Base-by-base conservation (phyloP, 768 basidiomycete genomes). In the Suillus variegatus region DNA sequence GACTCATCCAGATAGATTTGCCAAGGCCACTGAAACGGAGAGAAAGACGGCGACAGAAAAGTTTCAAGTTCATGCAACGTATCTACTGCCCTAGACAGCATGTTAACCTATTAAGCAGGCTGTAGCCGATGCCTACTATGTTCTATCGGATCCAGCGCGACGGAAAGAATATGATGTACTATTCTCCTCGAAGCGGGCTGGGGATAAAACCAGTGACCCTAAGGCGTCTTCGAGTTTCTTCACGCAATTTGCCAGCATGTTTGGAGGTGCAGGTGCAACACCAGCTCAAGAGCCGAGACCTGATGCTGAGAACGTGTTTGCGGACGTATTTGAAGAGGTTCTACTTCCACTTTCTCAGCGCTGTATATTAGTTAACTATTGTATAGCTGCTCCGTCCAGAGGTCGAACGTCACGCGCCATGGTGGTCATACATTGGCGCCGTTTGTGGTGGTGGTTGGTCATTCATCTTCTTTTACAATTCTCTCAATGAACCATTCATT, bases 111-210 rank as follows among this genome's bases (percentile, higher is more conserved):
- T 61, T 40, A 36, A 43, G 1, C 73, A 91, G 91, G 88, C 91
- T 9, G 89, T 97, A 67, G 94, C 95, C 62, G 95, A 97, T 76
- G 95, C 95, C 20, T 97, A 97, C 79, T 97, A 93, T 74, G 92
- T 96, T 35, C 86, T 98, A 44, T 94, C 93, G 3, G 94, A 97
- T 76, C 77, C 88, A 5, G 82, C 83, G 51, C 83, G 91, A 64
- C 85, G 90, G 65, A 81, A 76, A 71, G 91, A 94, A 76, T 94
- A 94, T 68, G 93, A 94, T 68, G 68, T 68, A 0, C 77, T 93
- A 0, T 90, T 90, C 72, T 76, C 80, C n/a, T 83, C 86, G 9
- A 85, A 85, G 60, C 67, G 82, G 9, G 71, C 75, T 20, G 73
- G 79, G 41, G 86, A 88, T 69, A 84, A 79, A 61, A 85, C 88